Conservation (phyloP, 2,329 filamentous ascomycete genomes). For the Penicillium nordicum region DNA sequence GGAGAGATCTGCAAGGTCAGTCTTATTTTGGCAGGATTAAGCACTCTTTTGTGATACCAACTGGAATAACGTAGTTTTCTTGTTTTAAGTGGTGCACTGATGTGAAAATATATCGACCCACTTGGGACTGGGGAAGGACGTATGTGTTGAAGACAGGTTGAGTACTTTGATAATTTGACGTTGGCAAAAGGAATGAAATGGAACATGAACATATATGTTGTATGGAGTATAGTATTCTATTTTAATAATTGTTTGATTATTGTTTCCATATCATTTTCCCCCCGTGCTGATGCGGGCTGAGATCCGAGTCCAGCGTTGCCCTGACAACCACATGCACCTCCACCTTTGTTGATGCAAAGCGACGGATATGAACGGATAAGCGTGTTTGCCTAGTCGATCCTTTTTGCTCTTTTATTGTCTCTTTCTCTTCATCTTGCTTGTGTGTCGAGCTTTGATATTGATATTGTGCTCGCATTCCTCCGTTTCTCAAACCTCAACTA, state of each 20-base stretch:
- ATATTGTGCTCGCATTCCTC: conserved; percentile 10
- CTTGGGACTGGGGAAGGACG: neutral
- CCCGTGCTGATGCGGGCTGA: conserved; percentile 6
- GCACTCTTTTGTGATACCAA: neutral
- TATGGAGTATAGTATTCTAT: neutral
- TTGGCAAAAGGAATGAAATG: neutral
- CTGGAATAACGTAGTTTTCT: neutral
- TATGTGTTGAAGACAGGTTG: neutral
- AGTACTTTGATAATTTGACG: neutral
- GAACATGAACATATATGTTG: too few relatives aligned
- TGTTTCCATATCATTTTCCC: neutral
- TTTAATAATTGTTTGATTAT: neutral
- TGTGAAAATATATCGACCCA: neutral
- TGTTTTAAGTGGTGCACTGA: neutral
- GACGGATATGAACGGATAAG: conserved; percentile 14
- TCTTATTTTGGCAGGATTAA: neutral
- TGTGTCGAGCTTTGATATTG: neutral
- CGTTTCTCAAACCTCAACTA: conserved; percentile 12
- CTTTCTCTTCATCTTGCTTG: conserved; percentile 1
- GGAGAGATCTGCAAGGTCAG: neutral
- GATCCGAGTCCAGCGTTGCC: conserved; percentile 13
- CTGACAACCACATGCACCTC: conserved; percentile 18
- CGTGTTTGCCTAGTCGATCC: conserved; percentile 6
- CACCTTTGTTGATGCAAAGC: conserved; percentile 23
- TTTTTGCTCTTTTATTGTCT: conserved; percentile 4